Base-by-base conservation (phyloP, 2,329 filamentous ascomycete genomes). In the Capronia epimyces region DNA sequence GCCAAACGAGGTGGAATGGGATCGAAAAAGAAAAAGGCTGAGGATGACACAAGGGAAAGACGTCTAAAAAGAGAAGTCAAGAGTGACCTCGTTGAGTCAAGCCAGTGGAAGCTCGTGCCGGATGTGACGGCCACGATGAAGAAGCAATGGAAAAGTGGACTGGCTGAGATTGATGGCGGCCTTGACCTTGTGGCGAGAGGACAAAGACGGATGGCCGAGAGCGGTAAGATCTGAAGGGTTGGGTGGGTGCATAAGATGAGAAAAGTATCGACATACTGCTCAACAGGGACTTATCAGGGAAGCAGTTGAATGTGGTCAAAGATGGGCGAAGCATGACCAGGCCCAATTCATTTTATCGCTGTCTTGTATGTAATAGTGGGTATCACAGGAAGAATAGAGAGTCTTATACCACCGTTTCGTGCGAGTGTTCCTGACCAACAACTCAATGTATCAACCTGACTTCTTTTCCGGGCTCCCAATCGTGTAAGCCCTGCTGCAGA, bases 391-490 rank as follows among this genome's bases (percentile, higher is more conserved):
- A 43, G 4, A 10, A 7, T 2, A 32, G 25, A 3, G 18, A 18
- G 3, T 5, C n/a, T 31, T 18, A 43, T 8, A 5, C 3, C n/a
- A n/a, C 9, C 4, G 12, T 21, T 25, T 18, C 25, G 5, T 25
- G 15, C 20, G 8, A 25, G 18, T 18, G n/a, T 16, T 15, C n/a
- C 24, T 29, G 39, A 25, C 25, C 15, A 41, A 13, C 16, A 10
- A n/a, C 3, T 71, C 66, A 82, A 70, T 82, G 79, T 55, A 76
- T 67, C 60, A 82, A 60, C 40, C 77, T 69, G 50, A 81, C 75
- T 57, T 76, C 65, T 71, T 81, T 84, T 3, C 89, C 90, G 62
- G 76, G 81, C 75, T 95, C 89, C 90, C 91, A 96, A 56, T 83
- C 80, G 65, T 85, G 75, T 63, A 96, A 72, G 41, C 83, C 86